Conservation (phyloP, 2,329 filamentous ascomycete species). For the Pseudogymnoascus sp. region DNA sequence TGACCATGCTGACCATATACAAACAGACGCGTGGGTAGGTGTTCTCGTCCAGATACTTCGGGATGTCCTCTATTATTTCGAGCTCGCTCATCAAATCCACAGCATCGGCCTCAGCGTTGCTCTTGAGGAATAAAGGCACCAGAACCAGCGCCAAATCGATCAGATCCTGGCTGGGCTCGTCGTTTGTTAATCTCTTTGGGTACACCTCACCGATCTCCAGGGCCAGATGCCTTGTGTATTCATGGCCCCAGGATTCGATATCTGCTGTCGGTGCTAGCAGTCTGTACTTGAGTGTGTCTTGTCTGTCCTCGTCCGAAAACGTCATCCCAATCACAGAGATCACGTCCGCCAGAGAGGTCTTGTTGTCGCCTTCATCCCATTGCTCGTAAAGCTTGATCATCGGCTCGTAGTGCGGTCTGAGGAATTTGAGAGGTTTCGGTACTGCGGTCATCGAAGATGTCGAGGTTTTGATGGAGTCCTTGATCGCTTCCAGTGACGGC, state of each 20-base stretch:
- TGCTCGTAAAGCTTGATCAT: conserved; percentile 81
- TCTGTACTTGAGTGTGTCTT: conserved; percentile 94
- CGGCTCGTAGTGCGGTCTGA: conserved; percentile 90
- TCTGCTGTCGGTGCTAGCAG: conserved; percentile 84
- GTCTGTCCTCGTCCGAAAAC: conserved; percentile 89
- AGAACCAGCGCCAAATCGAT: conserved; percentile 75
- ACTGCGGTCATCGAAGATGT: conserved; percentile 99
- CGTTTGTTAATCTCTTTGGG: conserved; percentile 74
- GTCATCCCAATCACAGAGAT: conserved; percentile 98
- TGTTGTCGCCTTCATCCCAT: conserved; percentile 78
- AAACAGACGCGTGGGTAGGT: conserved; percentile 89
- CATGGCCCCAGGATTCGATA: conserved; percentile 94
- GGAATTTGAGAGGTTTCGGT: conserved; percentile 95
- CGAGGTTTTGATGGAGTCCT: conserved; percentile 96
- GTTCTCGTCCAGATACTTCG: conserved; percentile 84
- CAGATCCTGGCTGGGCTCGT: conserved; percentile 76
- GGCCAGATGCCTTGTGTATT: conserved; percentile 93
- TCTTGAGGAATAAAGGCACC: conserved; percentile 90
- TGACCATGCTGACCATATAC: conserved; percentile 99
- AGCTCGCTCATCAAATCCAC: conserved; percentile 95
- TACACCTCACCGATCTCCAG: conserved; percentile 95
- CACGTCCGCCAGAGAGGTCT: conserved; percentile 86
- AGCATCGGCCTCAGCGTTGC: conserved; percentile 95
- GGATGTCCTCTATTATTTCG: conserved; percentile 90
- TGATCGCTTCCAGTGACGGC: conserved; percentile 89